Conservation (phyloP, 345 rosid genomes). For the Arabis alpina region DNA sequence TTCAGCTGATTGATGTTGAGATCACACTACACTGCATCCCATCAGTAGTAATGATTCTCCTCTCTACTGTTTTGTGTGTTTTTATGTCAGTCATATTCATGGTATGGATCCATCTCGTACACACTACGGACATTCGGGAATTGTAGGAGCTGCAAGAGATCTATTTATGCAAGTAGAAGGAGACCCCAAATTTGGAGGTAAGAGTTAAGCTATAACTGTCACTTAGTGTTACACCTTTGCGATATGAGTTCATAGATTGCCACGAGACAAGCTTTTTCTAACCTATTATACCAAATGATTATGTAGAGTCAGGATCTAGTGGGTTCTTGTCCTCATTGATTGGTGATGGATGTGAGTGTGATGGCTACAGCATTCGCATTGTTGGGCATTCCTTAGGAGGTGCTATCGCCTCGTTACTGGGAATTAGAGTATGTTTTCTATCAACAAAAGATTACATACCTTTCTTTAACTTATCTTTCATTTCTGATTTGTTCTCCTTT, state of each 20-base stretch:
- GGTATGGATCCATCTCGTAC: constrained; percentile 61
- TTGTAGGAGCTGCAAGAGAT: constrained; percentile 84
- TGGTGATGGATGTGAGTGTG: constrained; percentile 88
- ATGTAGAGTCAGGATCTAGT: constrained; percentile 47
- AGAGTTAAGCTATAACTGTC: constrained; percentile 24
- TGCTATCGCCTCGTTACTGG: constrained; percentile 84
- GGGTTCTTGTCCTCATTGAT: constrained; percentile 81
- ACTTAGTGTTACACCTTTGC: background rate
- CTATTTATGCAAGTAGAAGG: constrained; percentile 86
- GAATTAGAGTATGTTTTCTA: constrained; percentile 65
- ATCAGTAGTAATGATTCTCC: constrained; percentile 8
- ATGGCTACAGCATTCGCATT: constrained; percentile 70
- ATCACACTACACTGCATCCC: background rate
- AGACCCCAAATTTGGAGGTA: constrained; percentile 51
- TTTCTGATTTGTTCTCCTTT: constrained; percentile 19
- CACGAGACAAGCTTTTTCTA: constrained; percentile 10
- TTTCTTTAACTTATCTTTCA: background rate
- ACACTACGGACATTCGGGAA: constrained; percentile 85
- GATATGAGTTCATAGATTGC: background rate
- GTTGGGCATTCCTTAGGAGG: constrained; percentile 97
- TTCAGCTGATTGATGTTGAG: constrained; percentile 2
- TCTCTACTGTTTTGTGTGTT: constrained; percentile 1
- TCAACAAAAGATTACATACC: background rate
- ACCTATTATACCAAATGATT: constrained; percentile 24
- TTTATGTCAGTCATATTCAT: constrained; percentile 44